phyloP scores from a whole-genome alignment of 139 green algal genomes.

The Volvox reticuliferus region DNA sequence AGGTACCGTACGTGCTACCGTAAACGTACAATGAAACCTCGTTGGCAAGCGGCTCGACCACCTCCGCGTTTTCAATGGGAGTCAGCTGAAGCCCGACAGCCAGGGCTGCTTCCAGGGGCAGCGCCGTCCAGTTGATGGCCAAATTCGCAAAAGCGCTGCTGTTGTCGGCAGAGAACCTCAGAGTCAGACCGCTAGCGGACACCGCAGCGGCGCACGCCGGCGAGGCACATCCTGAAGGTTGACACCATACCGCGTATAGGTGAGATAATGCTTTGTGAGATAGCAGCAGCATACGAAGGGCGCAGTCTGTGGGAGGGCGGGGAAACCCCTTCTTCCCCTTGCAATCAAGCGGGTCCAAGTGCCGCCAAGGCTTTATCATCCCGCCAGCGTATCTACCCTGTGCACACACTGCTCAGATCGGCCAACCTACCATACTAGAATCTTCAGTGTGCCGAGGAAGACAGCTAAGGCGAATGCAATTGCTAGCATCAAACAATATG shows the following conservation, averaged over 20 bases:
- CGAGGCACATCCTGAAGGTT: background rate
- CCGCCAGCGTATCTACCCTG: too few relatives aligned
- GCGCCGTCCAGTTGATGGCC: background rate
- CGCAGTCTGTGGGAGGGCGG: too few relatives aligned
- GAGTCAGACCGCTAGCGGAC: background rate
- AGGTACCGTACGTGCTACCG: slow-evolving; percentile 24
- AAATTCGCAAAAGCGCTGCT: background rate
- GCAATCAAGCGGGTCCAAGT: too few relatives aligned
- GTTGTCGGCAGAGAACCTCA: background rate
- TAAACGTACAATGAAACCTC: slow-evolving; percentile 9
- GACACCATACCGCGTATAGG: background rate
- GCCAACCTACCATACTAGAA: too few relatives aligned
- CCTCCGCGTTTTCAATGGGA: background rate
- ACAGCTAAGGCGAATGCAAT: too few relatives aligned
- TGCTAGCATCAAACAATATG: too few relatives aligned
- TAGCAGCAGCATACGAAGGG: too few relatives aligned
- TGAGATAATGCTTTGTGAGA: too few relatives aligned
- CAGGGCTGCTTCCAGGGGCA: background rate
- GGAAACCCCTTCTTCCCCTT: too few relatives aligned
- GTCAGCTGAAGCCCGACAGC: slow-evolving; percentile 4
- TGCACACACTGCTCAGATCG: too few relatives aligned
- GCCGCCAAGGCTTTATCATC: too few relatives aligned
- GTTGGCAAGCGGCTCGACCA: background rate
- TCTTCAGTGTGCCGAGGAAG: too few relatives aligned
- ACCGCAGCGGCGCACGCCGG: background rate